A percentile compares a stretch with the other conserved stretches of the same genome.
These are phyloP conservation scores for Penicillium sp. DNA, from an alignment of 2,329 filamentous ascomycete species.

Conservation along the genomic window DNA sequence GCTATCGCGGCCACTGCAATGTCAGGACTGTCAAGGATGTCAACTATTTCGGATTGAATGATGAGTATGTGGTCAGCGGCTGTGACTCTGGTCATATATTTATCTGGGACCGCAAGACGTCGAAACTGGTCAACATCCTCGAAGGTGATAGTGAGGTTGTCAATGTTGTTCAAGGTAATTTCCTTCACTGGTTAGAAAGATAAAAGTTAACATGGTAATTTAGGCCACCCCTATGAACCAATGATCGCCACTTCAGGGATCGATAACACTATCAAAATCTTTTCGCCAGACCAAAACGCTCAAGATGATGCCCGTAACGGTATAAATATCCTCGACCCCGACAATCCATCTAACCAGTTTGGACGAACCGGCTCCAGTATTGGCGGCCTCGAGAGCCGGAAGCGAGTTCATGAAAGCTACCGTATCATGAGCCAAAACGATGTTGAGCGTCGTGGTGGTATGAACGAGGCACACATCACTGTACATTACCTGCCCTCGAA, in stretches of 20 bases:
- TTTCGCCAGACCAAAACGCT: constrained; percentile 58
- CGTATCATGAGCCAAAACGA: constrained; percentile 63
- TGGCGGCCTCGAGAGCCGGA: constrained; percentile 55
- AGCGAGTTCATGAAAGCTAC: constrained; percentile 59
- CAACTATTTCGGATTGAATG: constrained; percentile 64
- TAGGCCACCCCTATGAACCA: constrained; percentile 65
- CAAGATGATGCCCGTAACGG: constrained; percentile 57
- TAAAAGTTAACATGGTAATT: constrained; percentile 11
- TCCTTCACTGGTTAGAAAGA: neutral
- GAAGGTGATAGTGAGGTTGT: constrained; percentile 68
- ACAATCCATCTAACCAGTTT: constrained; percentile 38
- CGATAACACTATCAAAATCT: constrained; percentile 67
- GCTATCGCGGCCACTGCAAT: constrained; percentile 65
- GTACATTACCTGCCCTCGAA: constrained; percentile 35
- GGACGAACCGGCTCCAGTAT: constrained; percentile 25
- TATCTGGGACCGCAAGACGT: constrained; percentile 65
- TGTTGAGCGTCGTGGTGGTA: constrained; percentile 56
- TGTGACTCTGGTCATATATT: constrained; percentile 66
- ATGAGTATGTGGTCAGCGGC: constrained; percentile 67
- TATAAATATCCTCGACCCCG: constrained; percentile 55
- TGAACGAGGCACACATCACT: constrained; percentile 57
- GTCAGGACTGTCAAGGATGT: constrained; percentile 67
- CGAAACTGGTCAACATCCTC: constrained; percentile 61
- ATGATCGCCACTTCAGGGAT: constrained; percentile 65
- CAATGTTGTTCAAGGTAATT: constrained; percentile 61